phyloP scores from a whole-genome alignment of 495 filamentous ascomycete species.

The Aspergillus baeticus region DNA sequence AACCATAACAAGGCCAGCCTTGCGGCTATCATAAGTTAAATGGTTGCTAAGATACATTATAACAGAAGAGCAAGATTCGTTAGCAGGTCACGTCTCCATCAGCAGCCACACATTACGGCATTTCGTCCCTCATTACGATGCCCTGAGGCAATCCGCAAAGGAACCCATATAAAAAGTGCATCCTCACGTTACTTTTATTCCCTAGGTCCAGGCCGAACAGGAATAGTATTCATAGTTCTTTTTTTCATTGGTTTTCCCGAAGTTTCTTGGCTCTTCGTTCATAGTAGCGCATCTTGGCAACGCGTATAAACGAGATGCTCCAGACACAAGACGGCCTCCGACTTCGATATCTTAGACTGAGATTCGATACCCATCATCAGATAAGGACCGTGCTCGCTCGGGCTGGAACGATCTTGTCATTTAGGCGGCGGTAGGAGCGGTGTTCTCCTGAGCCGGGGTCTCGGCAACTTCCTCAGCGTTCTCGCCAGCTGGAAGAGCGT shows the following conservation, averaged over 20 bases:
- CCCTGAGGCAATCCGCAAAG: constrained; percentile 18
- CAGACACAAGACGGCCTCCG: constrained; percentile 17
- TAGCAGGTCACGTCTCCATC: constrained; percentile 28
- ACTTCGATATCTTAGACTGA: constrained; percentile 4
- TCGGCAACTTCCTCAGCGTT: constrained; percentile 44
- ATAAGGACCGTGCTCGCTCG: constrained; percentile 18
- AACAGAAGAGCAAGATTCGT: constrained; percentile 46
- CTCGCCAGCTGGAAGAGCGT: constrained; percentile 67
- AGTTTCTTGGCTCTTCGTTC: constrained; percentile 12
- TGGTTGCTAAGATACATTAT: constrained; percentile 49
- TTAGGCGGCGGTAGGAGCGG: constrained; percentile 34
- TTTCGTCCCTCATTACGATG: constrained; percentile 16
- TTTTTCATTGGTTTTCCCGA: constrained; percentile 15
- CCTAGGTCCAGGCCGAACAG: constrained; percentile 20
- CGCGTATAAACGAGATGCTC: constrained; percentile 9
- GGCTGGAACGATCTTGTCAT: constrained; percentile 23
- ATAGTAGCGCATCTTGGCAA: constrained; percentile 11
- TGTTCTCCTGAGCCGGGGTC: constrained; percentile 40
- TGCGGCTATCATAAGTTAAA: constrained; percentile 41
- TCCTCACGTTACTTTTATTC: constrained; percentile 13
- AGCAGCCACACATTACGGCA: constrained; percentile 23
- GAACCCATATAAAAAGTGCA: constrained; percentile 14
- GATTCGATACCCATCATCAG: constrained; percentile 5
- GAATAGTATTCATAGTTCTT: constrained; percentile 20
- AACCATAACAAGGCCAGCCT: constrained; percentile 30